A percentile compares a stretch with the other conserved stretches of the same genome.
Conservation (phyloP, 2,329 filamentous ascomycete genomes). For the Colletotrichum abscissum region DNA sequence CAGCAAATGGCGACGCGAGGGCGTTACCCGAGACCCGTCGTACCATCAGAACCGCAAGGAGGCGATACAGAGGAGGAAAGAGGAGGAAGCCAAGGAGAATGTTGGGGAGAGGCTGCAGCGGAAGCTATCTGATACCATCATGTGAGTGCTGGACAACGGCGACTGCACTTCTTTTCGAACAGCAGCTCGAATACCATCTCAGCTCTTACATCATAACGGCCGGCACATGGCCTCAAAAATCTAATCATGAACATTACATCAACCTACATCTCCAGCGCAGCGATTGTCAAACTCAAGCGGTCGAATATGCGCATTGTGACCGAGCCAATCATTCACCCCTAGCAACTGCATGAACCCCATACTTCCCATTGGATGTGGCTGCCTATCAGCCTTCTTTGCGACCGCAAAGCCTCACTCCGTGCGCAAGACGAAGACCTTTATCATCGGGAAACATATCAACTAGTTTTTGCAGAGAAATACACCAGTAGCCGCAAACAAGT, state of each 20-base stretch:
- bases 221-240: neutral
- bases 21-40: constrained; percentile 57
- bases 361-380: neutral
- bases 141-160: constrained; percentile 36
- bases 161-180: neutral
- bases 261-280: neutral
- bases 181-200: neutral
- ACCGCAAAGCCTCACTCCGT: neutral
- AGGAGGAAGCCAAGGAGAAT: constrained; percentile 45
- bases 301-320: neutral
- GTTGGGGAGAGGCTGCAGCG: constrained; percentile 39
- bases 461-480: too few species aligned
- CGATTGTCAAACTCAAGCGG: neutral
- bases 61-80: constrained; percentile 40
- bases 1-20: constrained; percentile 67
- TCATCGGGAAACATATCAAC: too few species aligned
- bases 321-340: neutral
- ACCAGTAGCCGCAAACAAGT: too few species aligned
- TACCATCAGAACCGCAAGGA: constrained; percentile 51
- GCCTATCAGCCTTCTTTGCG: neutral
- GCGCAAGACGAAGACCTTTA: too few species aligned
- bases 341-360: neutral
- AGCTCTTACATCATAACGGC: neutral
- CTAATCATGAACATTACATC: neutral
- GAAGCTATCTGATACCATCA: constrained; percentile 41